Conservation (phyloP, 768 basidiomycete species). For the Dictyophora rubrovolvata region DNA sequence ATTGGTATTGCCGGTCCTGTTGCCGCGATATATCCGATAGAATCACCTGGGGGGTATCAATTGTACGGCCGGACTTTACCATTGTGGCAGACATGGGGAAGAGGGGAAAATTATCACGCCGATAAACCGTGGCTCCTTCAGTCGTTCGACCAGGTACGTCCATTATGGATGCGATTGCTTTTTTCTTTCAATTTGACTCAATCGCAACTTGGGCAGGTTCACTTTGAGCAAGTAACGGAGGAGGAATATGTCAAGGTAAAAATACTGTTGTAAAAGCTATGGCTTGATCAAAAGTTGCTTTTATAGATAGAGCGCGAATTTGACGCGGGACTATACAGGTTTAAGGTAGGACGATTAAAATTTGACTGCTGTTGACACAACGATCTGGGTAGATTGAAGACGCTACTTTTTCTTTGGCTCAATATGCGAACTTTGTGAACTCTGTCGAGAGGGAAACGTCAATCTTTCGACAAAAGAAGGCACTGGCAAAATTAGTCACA, state of each 20-base stretch:
- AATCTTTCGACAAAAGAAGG: slow-evolving; percentile 33
- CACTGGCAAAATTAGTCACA: slow-evolving; percentile 25
- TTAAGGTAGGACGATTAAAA: slow-evolving; percentile 30
- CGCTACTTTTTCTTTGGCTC: slow-evolving; percentile 41
- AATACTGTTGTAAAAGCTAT: background rate
- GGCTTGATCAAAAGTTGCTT: background rate
- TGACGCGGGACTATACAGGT: slow-evolving; percentile 41
- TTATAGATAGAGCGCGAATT: slow-evolving; percentile 40
- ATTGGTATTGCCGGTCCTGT: slow-evolving; percentile 62
- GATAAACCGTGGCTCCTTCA: slow-evolving; percentile 49
- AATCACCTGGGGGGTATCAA: slow-evolving; percentile 58
- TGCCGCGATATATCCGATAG: slow-evolving; percentile 55
- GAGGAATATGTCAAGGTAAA: slow-evolving; percentile 39
- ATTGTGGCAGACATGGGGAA: slow-evolving; percentile 56
- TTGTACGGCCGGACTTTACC: slow-evolving; percentile 54
- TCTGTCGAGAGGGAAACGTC: slow-evolving; percentile 32
- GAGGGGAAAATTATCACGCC: slow-evolving; percentile 34
- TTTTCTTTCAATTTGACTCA: background rate
- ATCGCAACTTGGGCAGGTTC: slow-evolving; percentile 26
- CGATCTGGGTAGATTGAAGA: slow-evolving; percentile 33
- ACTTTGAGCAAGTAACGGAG: slow-evolving; percentile 39
- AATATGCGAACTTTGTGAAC: slow-evolving; percentile 33
- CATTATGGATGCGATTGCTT: background rate
- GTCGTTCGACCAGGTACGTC: slow-evolving; percentile 51
- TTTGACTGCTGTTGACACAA: background rate